A percentile compares a stretch with the other conserved stretches of the same genome.
phyloP scores from a whole-genome alignment of 2,329 filamentous ascomycete species.

The Fusarium devonianum region DNA sequence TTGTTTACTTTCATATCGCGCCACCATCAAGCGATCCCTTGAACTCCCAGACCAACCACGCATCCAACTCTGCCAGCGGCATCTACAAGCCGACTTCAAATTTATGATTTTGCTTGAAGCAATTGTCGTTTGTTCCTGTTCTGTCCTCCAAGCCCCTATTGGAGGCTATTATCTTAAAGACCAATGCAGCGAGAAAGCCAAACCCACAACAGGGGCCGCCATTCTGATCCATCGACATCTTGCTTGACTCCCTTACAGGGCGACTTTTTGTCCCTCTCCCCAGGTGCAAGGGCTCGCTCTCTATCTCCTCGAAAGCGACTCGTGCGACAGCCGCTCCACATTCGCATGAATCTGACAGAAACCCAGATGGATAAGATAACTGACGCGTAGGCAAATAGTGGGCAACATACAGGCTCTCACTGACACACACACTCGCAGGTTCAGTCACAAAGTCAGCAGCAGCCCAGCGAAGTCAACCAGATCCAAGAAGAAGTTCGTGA shows the following conservation, averaged over 20 bases:
- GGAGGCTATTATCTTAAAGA: conserved; percentile 12
- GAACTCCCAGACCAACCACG: background rate
- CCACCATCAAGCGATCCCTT: background rate
- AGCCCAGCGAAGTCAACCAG: conserved; percentile 35
- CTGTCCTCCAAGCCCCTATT: background rate
- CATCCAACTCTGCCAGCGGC: background rate
- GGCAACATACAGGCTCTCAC: background rate
- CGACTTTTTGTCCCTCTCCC: conserved; percentile 49
- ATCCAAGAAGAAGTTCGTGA: conserved; percentile 25
- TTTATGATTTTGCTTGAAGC: background rate
- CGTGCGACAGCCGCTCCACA: conserved; percentile 51
- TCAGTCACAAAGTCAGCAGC: conserved; percentile 44
- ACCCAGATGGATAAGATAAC: conserved; percentile 58
- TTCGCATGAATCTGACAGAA: conserved; percentile 58
- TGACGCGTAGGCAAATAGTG: conserved; percentile 49
- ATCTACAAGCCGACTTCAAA: background rate
- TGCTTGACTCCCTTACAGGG: conserved; percentile 45
- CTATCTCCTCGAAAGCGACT: conserved; percentile 47
- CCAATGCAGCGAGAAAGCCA: conserved; percentile 30
- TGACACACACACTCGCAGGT: conserved; percentile 40
- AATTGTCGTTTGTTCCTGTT: background rate
- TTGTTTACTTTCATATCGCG: conserved; percentile 5
- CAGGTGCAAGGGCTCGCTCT: conserved; percentile 43
- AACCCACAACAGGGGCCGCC: conserved; percentile 25
- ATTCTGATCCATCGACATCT: conserved; percentile 39